These are phyloP conservation scores for Chaetomium strumarium DNA, from an alignment of 2,329 filamentous ascomycete genomes.

Conservation along the genomic window DNA sequence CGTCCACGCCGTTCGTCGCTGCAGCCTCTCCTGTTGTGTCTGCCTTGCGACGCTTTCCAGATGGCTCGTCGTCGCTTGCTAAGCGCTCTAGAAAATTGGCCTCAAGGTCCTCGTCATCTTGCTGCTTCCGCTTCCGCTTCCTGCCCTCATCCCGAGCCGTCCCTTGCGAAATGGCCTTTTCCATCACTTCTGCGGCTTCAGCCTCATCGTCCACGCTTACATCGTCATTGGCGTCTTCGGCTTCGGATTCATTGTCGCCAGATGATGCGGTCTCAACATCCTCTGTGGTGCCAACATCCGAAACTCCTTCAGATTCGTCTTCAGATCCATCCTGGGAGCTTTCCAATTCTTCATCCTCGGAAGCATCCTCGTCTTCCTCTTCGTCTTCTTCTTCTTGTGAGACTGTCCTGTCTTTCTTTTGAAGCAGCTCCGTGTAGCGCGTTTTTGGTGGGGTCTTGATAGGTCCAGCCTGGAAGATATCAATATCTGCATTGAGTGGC, in stretches of 20 bases:
- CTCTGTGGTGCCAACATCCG: constrained; percentile 26
- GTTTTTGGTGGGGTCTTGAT: constrained; percentile 41
- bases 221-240: constrained; percentile 35
- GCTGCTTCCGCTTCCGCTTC: constrained; percentile 58
- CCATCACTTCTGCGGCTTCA: constrained; percentile 31
- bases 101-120: constrained; percentile 62
- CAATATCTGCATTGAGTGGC: constrained; percentile 12
- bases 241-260: constrained; percentile 34
- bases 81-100: constrained; percentile 63
- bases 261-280: constrained; percentile 15
- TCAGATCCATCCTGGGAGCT: constrained; percentile 29
- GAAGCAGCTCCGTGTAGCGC: constrained; percentile 38
- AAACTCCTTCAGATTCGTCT: constrained; percentile 14
- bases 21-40: constrained; percentile 25
- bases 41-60: constrained; percentile 50
- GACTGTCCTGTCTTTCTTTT: constrained; percentile 26
- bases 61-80: constrained; percentile 50
- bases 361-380: constrained; percentile 23
- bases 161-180: constrained; percentile 34
- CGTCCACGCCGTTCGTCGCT: constrained; percentile 33
- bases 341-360: constrained; percentile 26
- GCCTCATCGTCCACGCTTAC: constrained; percentile 33
- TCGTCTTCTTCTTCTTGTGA: constrained; percentile 20
- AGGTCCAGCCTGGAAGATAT: constrained; percentile 42
- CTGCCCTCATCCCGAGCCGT: constrained; percentile 44